phyloP scores from a whole-genome alignment of 176 grass and related monocot species.

The barley (Hordeum vulgare) region DNA sequence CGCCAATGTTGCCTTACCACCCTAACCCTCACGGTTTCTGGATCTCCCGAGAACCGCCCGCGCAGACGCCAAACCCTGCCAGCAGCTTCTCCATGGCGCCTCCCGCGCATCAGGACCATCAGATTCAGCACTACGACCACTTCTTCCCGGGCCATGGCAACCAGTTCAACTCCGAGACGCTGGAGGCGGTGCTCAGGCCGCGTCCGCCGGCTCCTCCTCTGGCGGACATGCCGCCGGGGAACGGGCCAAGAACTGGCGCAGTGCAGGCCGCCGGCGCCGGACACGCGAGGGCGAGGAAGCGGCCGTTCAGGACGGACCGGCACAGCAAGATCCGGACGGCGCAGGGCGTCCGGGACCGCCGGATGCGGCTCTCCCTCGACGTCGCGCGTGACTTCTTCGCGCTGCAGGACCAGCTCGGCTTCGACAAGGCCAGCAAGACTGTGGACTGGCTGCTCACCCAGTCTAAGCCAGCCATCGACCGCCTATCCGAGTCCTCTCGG shows the following conservation, averaged over 20 bases:
- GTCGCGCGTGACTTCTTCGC: slow-evolving; percentile 78
- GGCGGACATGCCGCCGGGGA: neutral
- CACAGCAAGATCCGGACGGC: slow-evolving; percentile 97
- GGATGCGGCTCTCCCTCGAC: slow-evolving; percentile 83
- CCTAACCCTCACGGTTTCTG: slow-evolving; percentile 40
- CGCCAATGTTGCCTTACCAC: slow-evolving; percentile 55
- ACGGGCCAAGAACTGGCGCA: neutral
- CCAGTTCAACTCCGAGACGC: slow-evolving; percentile 43
- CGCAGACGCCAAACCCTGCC: slow-evolving; percentile 30
- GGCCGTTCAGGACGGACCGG: slow-evolving; percentile 55
- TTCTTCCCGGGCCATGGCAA: slow-evolving; percentile 28
- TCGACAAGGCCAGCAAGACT: slow-evolving; percentile 95
- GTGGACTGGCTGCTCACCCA: slow-evolving; percentile 85
- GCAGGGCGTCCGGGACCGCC: slow-evolving; percentile 71
- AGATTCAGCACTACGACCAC: slow-evolving; percentile 25
- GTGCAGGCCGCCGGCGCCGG: neutral
- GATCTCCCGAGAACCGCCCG: slow-evolving; percentile 25
- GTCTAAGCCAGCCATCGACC: slow-evolving; percentile 71
- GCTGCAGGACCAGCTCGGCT: slow-evolving; percentile 84
- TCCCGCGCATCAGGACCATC: slow-evolving; percentile 22
- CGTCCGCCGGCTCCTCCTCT: neutral
- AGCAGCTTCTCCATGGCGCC: slow-evolving; percentile 4
- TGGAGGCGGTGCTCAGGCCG: slow-evolving; percentile 50
- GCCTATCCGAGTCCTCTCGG: slow-evolving; percentile 14
- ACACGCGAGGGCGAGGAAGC: slow-evolving; percentile 34